Conservation (phyloP, 2,329 filamentous ascomycete species). For the Aureobasidium leucospermi region DNA sequence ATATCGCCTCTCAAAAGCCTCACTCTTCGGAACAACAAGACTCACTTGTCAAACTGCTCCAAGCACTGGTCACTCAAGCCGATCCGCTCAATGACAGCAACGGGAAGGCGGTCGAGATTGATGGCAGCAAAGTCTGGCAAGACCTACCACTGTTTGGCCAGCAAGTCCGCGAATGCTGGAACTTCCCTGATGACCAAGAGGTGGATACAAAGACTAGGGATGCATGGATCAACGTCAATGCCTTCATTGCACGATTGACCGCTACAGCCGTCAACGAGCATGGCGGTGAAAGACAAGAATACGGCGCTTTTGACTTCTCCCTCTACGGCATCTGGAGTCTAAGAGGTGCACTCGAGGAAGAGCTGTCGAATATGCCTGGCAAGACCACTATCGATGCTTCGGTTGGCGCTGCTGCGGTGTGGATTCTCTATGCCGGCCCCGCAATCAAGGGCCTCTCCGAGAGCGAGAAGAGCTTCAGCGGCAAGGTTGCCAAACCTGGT, state of each 20-base stretch:
- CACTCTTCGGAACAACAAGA: not conserved
- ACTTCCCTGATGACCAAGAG: not conserved
- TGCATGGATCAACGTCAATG: conserved; percentile 3
- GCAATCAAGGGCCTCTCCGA: not conserved
- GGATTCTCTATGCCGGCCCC: conserved; percentile 1
- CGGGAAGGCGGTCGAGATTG: not conserved
- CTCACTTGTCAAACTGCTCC: not conserved
- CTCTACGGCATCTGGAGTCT: conserved; percentile 7
- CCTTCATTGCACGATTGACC: conserved; percentile 3
- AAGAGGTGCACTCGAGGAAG: conserved; percentile 3
- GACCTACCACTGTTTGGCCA: conserved; percentile 1
- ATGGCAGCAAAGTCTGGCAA: not conserved
- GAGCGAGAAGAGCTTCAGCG: not conserved
- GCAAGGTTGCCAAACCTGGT: conserved; percentile 2
- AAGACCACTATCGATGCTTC: not conserved
- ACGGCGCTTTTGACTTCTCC: not conserved
- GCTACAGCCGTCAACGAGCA: not conserved
- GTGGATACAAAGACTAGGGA: not conserved
- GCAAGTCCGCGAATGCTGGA: conserved; percentile 4
- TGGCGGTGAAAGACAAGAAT: not conserved
- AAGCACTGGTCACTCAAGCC: not conserved
- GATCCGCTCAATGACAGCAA: not conserved
- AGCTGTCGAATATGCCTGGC: not conserved
- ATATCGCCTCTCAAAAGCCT: not conserved
- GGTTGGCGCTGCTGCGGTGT: conserved; percentile 1